Base-by-base conservation (phyloP, 2,329 filamentous ascomycete genomes). In the Hymenoscyphus infarciens region DNA sequence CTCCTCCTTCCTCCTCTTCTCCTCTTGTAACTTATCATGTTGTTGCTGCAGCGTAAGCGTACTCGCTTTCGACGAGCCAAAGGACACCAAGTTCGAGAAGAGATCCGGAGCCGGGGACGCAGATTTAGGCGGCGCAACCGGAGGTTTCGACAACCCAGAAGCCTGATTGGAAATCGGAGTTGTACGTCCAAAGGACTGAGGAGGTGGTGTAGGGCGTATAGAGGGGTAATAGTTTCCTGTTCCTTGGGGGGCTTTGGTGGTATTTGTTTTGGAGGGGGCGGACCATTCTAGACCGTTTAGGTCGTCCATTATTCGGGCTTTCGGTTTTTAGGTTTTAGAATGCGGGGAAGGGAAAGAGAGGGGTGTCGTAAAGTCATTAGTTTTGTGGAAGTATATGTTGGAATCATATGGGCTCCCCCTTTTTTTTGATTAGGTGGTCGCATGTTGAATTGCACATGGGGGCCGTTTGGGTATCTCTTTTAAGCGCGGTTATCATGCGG, bases 11-110 rank as follows among this genome's bases (percentile, higher is more conserved):
- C 80, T 85, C 38, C 83, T 80, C 76, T 86, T 91, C 75, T 88
- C 85, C 3, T 81, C 83, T 67, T 86, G 82, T 42, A 89, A 75
- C 64, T 84, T 85, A 66, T 86, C 83, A 75, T 91, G 90, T 71
- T 92, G 88, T 75, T 96, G 91, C 67, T 90, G 85, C 68, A 97
- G 77, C 65, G 86, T 89, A 16, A 97, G 80, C 67, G 89, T 95
- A 75, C 87, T 88, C 33, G 82, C 84, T 60, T 75, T 75, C 53
- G 78, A 77, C 33, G 82, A 76, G 56, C 83, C 83, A 70, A 89
- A 86, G 68, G 82, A 86, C 65, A 92, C 81, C 59, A 95, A 79
- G 70, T 87, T 89, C 71, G 90, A 90, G 77, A 95, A 95, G 78
- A 88, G 92, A 73, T 95, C 91, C 63, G 78, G 68, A 13, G 80